A percentile compares a stretch with the other conserved stretches of the same genome.
phyloP scores from a whole-genome alignment of 768 basidiomycete species.

The Trametes punicea region DNA sequence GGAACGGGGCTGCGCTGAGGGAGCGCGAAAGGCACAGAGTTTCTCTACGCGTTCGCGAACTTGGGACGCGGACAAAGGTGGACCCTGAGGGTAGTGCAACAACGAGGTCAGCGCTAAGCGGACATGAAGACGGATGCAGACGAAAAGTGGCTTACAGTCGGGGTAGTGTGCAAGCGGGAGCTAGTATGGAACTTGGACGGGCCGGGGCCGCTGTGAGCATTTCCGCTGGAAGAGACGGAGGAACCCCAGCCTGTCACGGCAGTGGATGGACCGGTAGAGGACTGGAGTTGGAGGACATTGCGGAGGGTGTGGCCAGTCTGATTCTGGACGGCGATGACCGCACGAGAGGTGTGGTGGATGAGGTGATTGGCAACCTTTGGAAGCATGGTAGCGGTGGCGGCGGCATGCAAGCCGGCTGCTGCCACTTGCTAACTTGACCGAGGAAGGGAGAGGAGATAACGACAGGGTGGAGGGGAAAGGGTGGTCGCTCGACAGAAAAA shows the following conservation, averaged over 20 bases:
- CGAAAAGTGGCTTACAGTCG: conserved; percentile 46
- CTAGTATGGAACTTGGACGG: conserved; percentile 71
- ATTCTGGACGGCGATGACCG: conserved; percentile 71
- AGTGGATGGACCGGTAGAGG: conserved; percentile 41
- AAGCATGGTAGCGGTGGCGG: conserved; percentile 48
- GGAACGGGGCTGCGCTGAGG: conserved; percentile 8
- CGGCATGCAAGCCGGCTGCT: conserved; percentile 14
- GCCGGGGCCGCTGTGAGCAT: conserved; percentile 61
- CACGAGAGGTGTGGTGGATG: conserved; percentile 71
- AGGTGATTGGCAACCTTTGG: conserved; percentile 82
- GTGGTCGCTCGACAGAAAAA: no score
- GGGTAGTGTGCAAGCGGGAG: conserved; percentile 66
- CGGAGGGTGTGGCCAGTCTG: conserved; percentile 65
- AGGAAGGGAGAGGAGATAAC: neutral
- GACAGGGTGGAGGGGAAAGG: no score
- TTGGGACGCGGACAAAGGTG: conserved; percentile 14
- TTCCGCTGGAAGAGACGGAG: conserved; percentile 42
- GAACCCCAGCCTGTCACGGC: conserved; percentile 43
- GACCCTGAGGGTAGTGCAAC: neutral
- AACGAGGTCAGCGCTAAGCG: no score
- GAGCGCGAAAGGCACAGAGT: conserved; percentile 15
- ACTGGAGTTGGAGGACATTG: conserved; percentile 72
- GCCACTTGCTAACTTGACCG: neutral
- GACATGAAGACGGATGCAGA: neutral
- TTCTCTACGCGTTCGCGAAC: conserved; percentile 19